Percentiles rank a stretch among this genome's conserved stretches.
Conservation (phyloP, 495 filamentous ascomycete genomes). For the Sordaria brevicollis region DNA sequence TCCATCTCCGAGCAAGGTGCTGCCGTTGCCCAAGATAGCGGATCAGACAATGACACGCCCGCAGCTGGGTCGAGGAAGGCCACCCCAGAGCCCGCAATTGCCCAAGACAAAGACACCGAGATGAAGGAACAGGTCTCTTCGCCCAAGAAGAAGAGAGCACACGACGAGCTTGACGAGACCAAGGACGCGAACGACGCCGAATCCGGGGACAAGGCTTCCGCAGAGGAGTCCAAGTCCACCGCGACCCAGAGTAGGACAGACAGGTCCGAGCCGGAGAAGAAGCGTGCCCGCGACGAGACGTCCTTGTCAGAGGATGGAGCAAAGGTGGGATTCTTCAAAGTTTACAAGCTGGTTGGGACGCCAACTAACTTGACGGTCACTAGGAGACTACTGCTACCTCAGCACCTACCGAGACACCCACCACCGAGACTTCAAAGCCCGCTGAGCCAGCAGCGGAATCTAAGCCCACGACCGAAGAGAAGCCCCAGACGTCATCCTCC, state of each 20-base stretch:
- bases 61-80: neutral
- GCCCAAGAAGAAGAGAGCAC: constrained; percentile 48
- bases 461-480: constrained; percentile 2
- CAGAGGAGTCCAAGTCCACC: constrained; percentile 17
- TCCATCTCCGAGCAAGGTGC: constrained; percentile 30
- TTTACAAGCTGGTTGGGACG: neutral
- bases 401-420: constrained; percentile 12
- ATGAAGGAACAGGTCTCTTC: constrained; percentile 38
- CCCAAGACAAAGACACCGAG: constrained; percentile 21
- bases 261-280: constrained; percentile 46
- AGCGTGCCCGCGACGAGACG: constrained; percentile 34
- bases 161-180: constrained; percentile 38
- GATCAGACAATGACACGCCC: neutral
- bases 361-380: neutral
- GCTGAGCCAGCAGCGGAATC: neutral
- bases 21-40: constrained; percentile 13
- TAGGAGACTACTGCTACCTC: constrained; percentile 6
- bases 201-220: constrained; percentile 24
- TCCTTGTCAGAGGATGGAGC: neutral
- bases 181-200: constrained; percentile 20
- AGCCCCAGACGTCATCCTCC: constrained; percentile 24
- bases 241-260: constrained; percentile 26
- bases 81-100: constrained; percentile 23
- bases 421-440: constrained; percentile 4
- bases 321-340: neutral